Evolutionary conservation across 2,329 filamentous ascomycete genomes (phyloP).

Genomic region (Pseudocercospora macadamiae): DNA sequence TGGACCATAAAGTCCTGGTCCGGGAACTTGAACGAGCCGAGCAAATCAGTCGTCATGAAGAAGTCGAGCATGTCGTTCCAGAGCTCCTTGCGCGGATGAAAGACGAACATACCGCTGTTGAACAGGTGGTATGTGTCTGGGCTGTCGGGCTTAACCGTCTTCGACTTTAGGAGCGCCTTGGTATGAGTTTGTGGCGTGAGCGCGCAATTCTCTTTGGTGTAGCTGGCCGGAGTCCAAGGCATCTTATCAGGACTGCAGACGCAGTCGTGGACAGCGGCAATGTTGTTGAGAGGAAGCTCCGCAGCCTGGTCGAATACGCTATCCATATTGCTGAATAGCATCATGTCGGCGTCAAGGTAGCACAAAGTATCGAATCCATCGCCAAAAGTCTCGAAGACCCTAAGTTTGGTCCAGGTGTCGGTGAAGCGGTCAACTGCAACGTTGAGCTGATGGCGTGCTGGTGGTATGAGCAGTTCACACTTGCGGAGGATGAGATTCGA

Average conservation of each 20-base stretch:
- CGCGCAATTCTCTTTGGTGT: constrained; percentile 52
- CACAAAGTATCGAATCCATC: constrained; percentile 45
- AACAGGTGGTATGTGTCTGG: constrained; percentile 42
- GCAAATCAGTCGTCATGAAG: constrained; percentile 44
- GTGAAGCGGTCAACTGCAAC: constrained; percentile 54
- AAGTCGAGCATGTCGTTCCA: constrained; percentile 45
- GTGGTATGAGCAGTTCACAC: constrained; percentile 47
- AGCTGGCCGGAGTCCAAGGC: constrained; percentile 52
- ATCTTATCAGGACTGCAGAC: constrained; percentile 55
- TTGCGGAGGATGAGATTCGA: constrained; percentile 46
- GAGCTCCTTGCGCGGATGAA: constrained; percentile 46
- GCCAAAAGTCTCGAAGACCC: constrained; percentile 51
- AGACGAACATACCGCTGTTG: constrained; percentile 58
- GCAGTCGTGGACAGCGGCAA: constrained; percentile 55
- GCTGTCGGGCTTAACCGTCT: constrained; percentile 33
- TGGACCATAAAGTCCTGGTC: constrained; percentile 57
- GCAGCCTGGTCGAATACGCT: constrained; percentile 45
- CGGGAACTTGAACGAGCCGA: constrained; percentile 53
- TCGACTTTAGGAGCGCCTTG: constrained; percentile 37
- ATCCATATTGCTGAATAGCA: constrained; percentile 48
- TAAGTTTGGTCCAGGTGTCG: constrained; percentile 59
- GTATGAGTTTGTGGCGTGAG: constrained; percentile 46
- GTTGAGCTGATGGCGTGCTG: constrained; percentile 40
- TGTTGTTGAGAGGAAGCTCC: constrained; percentile 44
- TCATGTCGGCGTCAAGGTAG: constrained; percentile 58